Conservation (phyloP, 2,329 filamentous ascomycete species). For the Fonsecaea pedrosoi region DNA sequence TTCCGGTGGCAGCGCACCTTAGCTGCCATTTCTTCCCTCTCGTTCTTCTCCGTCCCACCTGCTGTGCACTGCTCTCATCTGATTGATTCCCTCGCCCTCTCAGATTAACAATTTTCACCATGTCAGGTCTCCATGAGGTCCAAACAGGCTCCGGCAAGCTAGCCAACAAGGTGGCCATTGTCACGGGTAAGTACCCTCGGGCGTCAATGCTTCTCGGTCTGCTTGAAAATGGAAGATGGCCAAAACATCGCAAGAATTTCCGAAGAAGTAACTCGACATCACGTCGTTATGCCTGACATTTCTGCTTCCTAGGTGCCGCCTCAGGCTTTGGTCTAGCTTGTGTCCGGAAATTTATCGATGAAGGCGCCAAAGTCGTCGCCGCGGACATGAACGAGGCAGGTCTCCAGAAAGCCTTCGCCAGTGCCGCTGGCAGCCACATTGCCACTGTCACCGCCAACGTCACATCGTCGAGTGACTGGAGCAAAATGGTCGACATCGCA, state of each 20-base stretch:
- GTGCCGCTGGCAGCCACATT: conserved; percentile 26
- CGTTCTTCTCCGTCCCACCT: neutral
- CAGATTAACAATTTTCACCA: conserved; percentile 13
- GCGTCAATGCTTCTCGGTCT: neutral
- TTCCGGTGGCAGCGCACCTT: neutral
- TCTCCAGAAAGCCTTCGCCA: conserved; percentile 27
- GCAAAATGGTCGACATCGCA: conserved; percentile 35
- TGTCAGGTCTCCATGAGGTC: conserved; percentile 37
- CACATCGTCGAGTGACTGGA: conserved; percentile 35
- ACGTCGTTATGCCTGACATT: neutral
- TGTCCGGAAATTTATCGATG: conserved; percentile 48
- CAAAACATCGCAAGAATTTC: neutral
- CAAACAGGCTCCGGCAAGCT: conserved; percentile 44
- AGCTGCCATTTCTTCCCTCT: neutral
- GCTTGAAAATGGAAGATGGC: neutral
- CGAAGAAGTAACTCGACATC: neutral
- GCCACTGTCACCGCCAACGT: conserved; percentile 35
- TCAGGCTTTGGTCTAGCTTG: conserved; percentile 54
- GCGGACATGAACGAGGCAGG: conserved; percentile 49
- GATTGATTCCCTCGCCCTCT: neutral
- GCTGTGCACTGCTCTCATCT: neutral
- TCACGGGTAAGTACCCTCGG: conserved; percentile 47
- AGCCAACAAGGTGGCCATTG: conserved; percentile 54
- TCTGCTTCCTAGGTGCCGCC: conserved; percentile 45
- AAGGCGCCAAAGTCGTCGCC: conserved; percentile 52